A percentile compares a stretch with the other conserved stretches of the same genome.
phyloP scores from a whole-genome alignment of 805 yeast species.

The Kazachstania bromeliacearum region DNA sequence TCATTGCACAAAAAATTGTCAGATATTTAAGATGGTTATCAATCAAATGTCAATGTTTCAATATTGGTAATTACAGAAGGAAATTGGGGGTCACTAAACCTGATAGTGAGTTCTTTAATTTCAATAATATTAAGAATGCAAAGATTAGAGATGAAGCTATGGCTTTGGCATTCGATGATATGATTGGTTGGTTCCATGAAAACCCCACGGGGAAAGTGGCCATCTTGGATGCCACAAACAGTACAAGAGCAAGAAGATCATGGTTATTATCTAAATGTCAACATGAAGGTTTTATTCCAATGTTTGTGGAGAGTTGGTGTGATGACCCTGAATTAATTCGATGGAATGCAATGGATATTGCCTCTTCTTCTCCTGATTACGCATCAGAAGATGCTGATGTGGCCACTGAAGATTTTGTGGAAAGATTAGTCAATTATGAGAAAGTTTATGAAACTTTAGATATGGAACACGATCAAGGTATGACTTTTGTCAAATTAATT shows the following conservation, averaged over 20 bases:
- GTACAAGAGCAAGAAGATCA: constrained; percentile 62
- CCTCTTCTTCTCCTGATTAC: constrained; percentile 81
- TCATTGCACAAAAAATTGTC: constrained; percentile 89
- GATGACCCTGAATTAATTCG: constrained; percentile 57
- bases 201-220: constrained; percentile 68
- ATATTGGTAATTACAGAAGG: constrained; percentile 81
- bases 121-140: constrained; percentile 54
- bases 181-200: constrained; percentile 57
- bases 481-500: constrained; percentile 79
- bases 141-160: constrained; percentile 61
- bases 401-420: constrained; percentile 63
- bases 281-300: constrained; percentile 66
- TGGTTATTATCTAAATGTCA: constrained; percentile 53
- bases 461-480: constrained; percentile 43
- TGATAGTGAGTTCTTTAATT: constrained; percentile 69
- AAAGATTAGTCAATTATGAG: constrained; percentile 67
- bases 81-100: constrained; percentile 40
- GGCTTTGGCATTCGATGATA: constrained; percentile 59
- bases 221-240: constrained; percentile 87
- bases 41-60: constrained; percentile 76
- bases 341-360: constrained; percentile 78
- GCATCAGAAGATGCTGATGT: constrained; percentile 54
- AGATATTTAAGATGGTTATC: constrained; percentile 89
- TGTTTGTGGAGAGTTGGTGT: constrained; percentile 89
- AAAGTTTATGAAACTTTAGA: constrained; percentile 69